These are phyloP conservation scores for Cenchrus americanus DNA, from an alignment of 176 grass and related monocot species.

Conservation along the genomic window DNA sequence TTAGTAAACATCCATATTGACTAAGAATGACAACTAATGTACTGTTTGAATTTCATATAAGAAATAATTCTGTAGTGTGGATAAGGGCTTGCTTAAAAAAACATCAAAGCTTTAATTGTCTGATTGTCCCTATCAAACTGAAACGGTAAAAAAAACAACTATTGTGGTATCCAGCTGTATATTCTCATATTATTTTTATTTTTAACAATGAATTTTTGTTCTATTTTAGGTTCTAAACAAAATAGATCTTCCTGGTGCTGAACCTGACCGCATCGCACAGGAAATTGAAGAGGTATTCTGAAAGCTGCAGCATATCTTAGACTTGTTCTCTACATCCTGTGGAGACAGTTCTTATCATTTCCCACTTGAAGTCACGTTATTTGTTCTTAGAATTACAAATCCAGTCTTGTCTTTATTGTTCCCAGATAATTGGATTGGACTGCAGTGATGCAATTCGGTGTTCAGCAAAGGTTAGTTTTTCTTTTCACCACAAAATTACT, in stretches of 20 bases:
- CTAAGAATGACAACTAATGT: conserved; percentile 30
- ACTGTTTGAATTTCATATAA: conserved; percentile 11
- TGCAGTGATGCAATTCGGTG: conserved; percentile 90
- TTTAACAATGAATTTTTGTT: conserved; percentile 40
- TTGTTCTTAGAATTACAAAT: conserved; percentile 20
- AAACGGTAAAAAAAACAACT: conserved; percentile 8
- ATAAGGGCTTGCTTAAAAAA: conserved; percentile 21
- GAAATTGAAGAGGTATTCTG: conserved; percentile 95
- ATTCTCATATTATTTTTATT: conserved; percentile 37
- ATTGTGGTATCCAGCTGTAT: conserved; percentile 7
- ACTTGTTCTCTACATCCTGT: conserved; percentile 2
- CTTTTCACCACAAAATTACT: neutral
- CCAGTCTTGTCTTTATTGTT: conserved; percentile 1
- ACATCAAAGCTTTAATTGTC: conserved; percentile 1
- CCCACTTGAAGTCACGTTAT: neutral
- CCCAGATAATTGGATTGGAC: conserved; percentile 93
- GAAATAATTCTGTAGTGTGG: conserved; percentile 25
- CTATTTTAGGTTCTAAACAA: conserved; percentile 93
- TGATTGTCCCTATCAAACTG: conserved; percentile 1
- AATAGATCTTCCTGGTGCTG: conserved; percentile 99
- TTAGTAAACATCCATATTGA: conserved; percentile 27
- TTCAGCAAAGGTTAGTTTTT: conserved; percentile 88
- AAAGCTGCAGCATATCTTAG: conserved; percentile 9
- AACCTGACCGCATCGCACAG: conserved; percentile 73
- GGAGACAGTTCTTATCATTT: conserved; percentile 5